These are phyloP conservation scores for Geoglossum glabrum DNA, from an alignment of 495 filamentous ascomycete genomes.

Conservation along the genomic window DNA sequence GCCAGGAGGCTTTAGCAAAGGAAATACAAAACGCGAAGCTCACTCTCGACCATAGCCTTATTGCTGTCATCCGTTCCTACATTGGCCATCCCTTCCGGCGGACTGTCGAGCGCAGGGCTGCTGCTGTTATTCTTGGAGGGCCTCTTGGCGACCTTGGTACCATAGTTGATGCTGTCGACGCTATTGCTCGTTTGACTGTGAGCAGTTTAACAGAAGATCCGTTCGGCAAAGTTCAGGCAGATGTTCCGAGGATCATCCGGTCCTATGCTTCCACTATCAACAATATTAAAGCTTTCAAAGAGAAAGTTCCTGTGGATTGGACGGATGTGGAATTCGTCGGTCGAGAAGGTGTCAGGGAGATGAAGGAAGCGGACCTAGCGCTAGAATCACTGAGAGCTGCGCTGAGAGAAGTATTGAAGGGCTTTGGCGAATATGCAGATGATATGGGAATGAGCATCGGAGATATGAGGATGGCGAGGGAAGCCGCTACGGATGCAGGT, in stretches of 20 bases:
- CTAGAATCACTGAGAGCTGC: slow-evolving; percentile 34
- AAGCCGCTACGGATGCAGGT: slow-evolving; percentile 25
- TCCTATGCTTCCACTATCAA: slow-evolving; percentile 45
- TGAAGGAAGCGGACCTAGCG: slow-evolving; percentile 43
- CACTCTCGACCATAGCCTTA: slow-evolving; percentile 18
- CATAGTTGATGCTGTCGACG: slow-evolving; percentile 49
- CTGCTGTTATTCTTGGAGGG: slow-evolving; percentile 41
- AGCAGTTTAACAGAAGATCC: slow-evolving; percentile 60
- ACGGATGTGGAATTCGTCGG: slow-evolving; percentile 39
- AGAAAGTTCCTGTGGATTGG: slow-evolving; percentile 49
- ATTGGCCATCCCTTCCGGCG: slow-evolving; percentile 52
- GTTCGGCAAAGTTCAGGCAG: slow-evolving; percentile 68
- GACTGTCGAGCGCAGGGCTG: slow-evolving; percentile 40
- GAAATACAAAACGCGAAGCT: slow-evolving; percentile 21
- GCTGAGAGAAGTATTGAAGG: slow-evolving; percentile 37
- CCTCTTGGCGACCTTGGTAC: slow-evolving; percentile 43
- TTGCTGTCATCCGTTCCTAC: slow-evolving; percentile 26
- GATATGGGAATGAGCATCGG: slow-evolving; percentile 40
- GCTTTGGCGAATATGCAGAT: slow-evolving; percentile 49
- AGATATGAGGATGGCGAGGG: slow-evolving; percentile 50
- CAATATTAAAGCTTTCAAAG: slow-evolving; percentile 47
- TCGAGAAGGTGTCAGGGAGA: slow-evolving; percentile 19
- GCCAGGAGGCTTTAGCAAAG: slow-evolving; percentile 23
- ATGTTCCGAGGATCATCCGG: slow-evolving; percentile 51
- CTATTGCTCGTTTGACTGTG: slow-evolving; percentile 47